Conservation (phyloP, 371 early-diverging fungal genomes). For the Syncephalastrum contaminatum region DNA sequence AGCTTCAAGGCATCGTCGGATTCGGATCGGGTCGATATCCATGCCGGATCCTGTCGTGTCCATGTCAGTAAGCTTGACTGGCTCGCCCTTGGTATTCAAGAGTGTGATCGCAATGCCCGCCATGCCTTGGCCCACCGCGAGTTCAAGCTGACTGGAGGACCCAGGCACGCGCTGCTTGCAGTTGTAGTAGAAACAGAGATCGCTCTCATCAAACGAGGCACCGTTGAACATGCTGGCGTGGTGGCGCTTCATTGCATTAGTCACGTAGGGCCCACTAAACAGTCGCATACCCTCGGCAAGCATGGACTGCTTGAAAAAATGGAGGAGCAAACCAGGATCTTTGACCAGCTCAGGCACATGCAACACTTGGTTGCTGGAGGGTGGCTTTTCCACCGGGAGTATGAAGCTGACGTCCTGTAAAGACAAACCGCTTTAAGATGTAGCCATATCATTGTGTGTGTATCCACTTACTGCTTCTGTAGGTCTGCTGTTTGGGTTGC, state of each 20-base stretch:
- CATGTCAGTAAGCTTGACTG: conserved; percentile 26
- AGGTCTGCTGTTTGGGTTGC: conserved; percentile 66
- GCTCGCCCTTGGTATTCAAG: conserved; percentile 40
- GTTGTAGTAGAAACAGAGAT: conserved; percentile 46
- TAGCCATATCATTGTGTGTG: not conserved
- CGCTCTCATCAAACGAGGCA: conserved; percentile 4
- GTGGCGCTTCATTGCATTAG: conserved; percentile 30
- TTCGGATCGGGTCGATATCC: conserved; percentile 30
- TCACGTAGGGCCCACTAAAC: conserved; percentile 61
- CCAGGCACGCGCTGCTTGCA: conserved; percentile 44
- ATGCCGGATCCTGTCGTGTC: conserved; percentile 8
- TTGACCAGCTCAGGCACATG: conserved; percentile 56
- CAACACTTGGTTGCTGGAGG: conserved; percentile 39
- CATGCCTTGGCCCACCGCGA: conserved; percentile 66
- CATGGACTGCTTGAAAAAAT: conserved; percentile 67
- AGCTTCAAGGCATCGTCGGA: conserved; percentile 31
- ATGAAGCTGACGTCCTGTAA: conserved; percentile 66
- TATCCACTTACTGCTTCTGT: conserved; percentile 55
- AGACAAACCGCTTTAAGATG: conserved; percentile 3
- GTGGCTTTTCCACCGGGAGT: conserved; percentile 51
- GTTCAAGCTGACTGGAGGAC: conserved; percentile 31
- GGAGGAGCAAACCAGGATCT: conserved; percentile 58
- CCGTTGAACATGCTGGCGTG: conserved; percentile 1
- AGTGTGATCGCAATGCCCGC: conserved; percentile 70
- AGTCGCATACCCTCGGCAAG: conserved; percentile 47